phyloP scores from a whole-genome alignment of 371 early-diverging fungal genomes.

The Nematocida parisii region DNA sequence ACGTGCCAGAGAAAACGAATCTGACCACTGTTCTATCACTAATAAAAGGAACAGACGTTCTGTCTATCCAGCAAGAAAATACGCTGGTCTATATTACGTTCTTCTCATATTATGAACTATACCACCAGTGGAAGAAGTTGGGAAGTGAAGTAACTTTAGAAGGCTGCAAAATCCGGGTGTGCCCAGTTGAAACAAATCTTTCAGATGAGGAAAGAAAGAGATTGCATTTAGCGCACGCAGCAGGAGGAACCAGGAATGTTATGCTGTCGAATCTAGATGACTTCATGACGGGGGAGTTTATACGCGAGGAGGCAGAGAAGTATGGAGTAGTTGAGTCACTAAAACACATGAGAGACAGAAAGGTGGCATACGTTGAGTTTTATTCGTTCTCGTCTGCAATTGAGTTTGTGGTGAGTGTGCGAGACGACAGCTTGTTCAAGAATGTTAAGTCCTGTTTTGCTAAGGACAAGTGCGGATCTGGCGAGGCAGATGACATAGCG shows the following conservation, averaged over 20 bases:
- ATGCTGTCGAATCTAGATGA: slow-evolving; percentile 46
- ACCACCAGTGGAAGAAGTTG: not conserved
- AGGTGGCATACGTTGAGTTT: slow-evolving; percentile 37
- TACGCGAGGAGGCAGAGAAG: slow-evolving; percentile 55
- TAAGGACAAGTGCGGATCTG: slow-evolving; percentile 33
- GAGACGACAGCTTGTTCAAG: slow-evolving; percentile 44
- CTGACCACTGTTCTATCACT: not conserved
- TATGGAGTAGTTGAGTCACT: slow-evolving; percentile 42
- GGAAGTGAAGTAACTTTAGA: slow-evolving; percentile 14
- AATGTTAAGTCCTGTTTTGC: slow-evolving; percentile 36
- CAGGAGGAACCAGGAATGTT: slow-evolving; percentile 47
- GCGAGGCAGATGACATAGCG: not conserved
- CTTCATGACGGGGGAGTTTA: slow-evolving; percentile 49
- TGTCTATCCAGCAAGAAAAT: slow-evolving; percentile 1
- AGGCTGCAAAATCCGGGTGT: not conserved
- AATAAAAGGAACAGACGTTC: slow-evolving; percentile 19
- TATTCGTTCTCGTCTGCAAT: slow-evolving; percentile 39
- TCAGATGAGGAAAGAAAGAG: slow-evolving; percentile 24
- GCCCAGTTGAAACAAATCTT: not conserved
- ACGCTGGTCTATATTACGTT: not conserved
- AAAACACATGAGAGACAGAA: slow-evolving; percentile 43
- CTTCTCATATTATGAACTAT: slow-evolving; percentile 55
- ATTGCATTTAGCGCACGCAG: slow-evolving; percentile 37
- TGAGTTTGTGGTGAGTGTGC: slow-evolving; percentile 28
- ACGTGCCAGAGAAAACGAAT: slow-evolving; percentile 1